Conservation (phyloP, 495 filamentous ascomycete species). For the Paragyromitra xinjiangensis region DNA sequence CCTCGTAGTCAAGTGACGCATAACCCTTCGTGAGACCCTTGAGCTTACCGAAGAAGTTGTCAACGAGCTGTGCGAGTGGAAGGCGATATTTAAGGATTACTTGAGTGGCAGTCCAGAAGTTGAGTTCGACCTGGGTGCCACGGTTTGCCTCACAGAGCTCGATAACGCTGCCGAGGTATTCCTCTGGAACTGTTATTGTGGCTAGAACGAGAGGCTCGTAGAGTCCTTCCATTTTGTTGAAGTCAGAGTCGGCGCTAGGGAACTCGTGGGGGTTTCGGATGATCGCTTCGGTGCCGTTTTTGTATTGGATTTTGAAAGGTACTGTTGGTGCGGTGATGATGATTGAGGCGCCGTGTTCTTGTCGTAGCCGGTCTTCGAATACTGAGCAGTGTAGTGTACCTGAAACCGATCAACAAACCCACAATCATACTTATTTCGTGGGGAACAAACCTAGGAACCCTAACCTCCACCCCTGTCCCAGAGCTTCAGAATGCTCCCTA, state of each 20-base stretch:
- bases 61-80: slow-evolving; percentile 85
- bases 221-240: slow-evolving; percentile 68
- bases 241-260: slow-evolving; percentile 74
- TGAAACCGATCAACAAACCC: slow-evolving; percentile 10
- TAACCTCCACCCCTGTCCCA: slow-evolving; percentile 92
- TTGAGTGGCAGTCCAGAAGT: slow-evolving; percentile 92
- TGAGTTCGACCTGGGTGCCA: slow-evolving; percentile 81
- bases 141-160: slow-evolving; percentile 92
- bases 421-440: background rate
- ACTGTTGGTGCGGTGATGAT: slow-evolving; percentile 97
- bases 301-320: slow-evolving; percentile 81
- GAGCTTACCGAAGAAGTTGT: slow-evolving; percentile 96
- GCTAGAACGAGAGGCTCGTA: slow-evolving; percentile 87
- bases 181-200: slow-evolving; percentile 90
- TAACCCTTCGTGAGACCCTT: slow-evolving; percentile 87
- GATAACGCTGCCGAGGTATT: slow-evolving; percentile 92
- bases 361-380: slow-evolving; percentile 93
- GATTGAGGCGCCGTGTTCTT: slow-evolving; percentile 93
- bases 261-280: slow-evolving; percentile 87
- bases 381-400: slow-evolving; percentile 95
- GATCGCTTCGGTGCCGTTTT: slow-evolving; percentile 74
- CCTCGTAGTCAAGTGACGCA: slow-evolving; percentile 66
- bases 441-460: slow-evolving; percentile 74
- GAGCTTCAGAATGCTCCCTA: slow-evolving; percentile 90
- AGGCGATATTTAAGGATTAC: slow-evolving; percentile 94